Base-by-base conservation (phyloP, 768 basidiomycete genomes). In the Albatrellus ellisii region DNA sequence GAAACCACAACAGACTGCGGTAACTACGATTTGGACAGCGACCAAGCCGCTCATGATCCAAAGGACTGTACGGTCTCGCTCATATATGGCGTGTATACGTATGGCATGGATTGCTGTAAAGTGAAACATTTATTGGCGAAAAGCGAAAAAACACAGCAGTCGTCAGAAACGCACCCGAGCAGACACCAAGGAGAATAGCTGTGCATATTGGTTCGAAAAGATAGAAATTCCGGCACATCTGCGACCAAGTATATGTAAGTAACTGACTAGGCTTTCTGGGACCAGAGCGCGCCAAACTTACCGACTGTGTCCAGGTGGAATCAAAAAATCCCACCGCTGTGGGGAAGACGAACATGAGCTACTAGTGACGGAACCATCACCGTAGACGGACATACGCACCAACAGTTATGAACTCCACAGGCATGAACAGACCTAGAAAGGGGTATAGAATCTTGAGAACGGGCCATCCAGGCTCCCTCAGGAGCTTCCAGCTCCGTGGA, bases 171-270 rank as follows among this genome's bases (percentile, higher is more conserved):
- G 14, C 41, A 76, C 75, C 62, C 12, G 82, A 79, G 41, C 78
- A 71, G 6, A 73, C 70, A n/a, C 77, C 80, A 41, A 90, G 71
- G 31, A 90, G 70, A 53, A 88, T 62, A 2, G 84, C 85, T 12
- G 86, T 88, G 56, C 76, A 76, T 53, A 90, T 87, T 47, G 86
- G 86, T 52, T 90, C 86, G 49, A 88, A 89, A 20, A 88, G 75
- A 62, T 70, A 89, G 62, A 88, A 85, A 11, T 69, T 66, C 36
- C 66, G 57, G 57, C 86, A 90, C 21, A 64, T 58, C 74, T 82
- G 49, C 22, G 22, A 29, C 21, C 8, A 26, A 25, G 39, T 20
- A 35, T 17, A 12, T 31, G 9, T 26, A 4, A 10, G 3, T 21
- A 29, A 26, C 8, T 14, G 26, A 10, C 20, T 31, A 31, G 7